Evolutionary conservation across 148 eudicot species (phyloP).

Genomic region (Suaeda aralocaspica): DNA sequence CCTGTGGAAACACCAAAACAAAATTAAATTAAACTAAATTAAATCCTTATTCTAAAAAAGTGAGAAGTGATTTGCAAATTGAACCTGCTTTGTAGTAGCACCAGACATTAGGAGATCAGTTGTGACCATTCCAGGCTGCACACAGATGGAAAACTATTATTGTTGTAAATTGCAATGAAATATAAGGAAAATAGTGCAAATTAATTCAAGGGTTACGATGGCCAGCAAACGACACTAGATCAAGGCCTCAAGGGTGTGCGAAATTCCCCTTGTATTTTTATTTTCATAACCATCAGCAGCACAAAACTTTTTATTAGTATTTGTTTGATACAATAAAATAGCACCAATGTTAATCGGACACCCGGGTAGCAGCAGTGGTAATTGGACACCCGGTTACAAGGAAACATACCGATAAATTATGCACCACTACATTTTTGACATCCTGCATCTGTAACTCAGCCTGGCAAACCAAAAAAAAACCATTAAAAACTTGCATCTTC

Average conservation of each 20-base stretch:
- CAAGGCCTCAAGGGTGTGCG: background rate
- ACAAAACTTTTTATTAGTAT: no score
- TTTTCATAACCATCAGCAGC: background rate
- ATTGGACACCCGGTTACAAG: background rate
- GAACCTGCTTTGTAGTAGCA: slow-evolving; percentile 89
- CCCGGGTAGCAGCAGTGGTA: background rate
- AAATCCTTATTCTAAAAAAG: background rate
- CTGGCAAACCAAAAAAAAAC: slow-evolving; percentile 32
- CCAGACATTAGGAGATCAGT: slow-evolving; percentile 98
- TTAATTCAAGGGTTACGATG: background rate
- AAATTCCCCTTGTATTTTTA: background rate
- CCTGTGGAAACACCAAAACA: slow-evolving; percentile 50
- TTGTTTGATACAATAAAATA: no score
- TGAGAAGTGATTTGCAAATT: background rate
- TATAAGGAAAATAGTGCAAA: background rate
- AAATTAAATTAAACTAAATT: background rate
- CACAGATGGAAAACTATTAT: background rate
- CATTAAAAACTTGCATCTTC: slow-evolving; percentile 2
- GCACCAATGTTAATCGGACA: no score
- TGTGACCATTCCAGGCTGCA: slow-evolving; percentile 98
- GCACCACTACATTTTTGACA: slow-evolving; percentile 77
- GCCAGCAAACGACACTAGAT: background rate
- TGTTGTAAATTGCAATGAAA: background rate
- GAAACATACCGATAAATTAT: slow-evolving; percentile 83
- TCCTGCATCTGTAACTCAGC: slow-evolving; percentile 94